These are phyloP conservation scores for Penicillium crustosum DNA, from an alignment of 2,329 filamentous ascomycete species.

Conservation along the genomic window DNA sequence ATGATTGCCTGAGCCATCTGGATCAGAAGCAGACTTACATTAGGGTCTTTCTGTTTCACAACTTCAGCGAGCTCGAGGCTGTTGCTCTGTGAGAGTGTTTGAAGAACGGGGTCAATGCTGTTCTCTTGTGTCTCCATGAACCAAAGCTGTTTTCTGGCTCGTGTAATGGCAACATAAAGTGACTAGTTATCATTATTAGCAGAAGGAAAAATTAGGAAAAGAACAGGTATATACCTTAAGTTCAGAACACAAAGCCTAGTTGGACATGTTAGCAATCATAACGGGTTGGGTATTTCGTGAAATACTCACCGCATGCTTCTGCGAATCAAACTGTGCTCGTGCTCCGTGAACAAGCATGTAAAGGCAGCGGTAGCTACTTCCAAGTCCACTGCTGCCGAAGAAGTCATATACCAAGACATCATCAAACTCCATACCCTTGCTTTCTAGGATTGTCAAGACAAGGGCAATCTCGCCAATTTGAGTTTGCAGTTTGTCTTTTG, in stretches of 20 bases:
- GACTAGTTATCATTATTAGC: constrained; percentile 17
- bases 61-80: constrained; percentile 16
- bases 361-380: constrained; percentile 23
- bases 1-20: background rate
- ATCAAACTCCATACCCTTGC: constrained; percentile 41
- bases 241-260: constrained; percentile 17
- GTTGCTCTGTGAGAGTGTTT: constrained; percentile 11
- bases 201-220: background rate
- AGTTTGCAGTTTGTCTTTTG: constrained; percentile 24
- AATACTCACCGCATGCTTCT: constrained; percentile 19
- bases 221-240: constrained; percentile 8
- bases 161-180: constrained; percentile 34
- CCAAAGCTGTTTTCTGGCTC: constrained; percentile 26
- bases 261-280: constrained; percentile 1
- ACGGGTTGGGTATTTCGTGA: background rate
- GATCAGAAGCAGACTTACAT: background rate
- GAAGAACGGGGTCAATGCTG: constrained; percentile 13
- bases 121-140: constrained; percentile 24
- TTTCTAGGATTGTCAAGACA: constrained; percentile 35
- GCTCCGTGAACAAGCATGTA: constrained; percentile 9
- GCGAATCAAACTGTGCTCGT: constrained; percentile 17
- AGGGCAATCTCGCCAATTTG: constrained; percentile 30
- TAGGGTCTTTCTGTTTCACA: constrained; percentile 12
- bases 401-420: constrained; percentile 38
- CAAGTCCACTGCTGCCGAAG: constrained; percentile 24